Percentiles rank a stretch among this genome's conserved stretches.
phyloP scores from a whole-genome alignment of 192 early-diverging fungal species.

The Linnemannia hyalina region DNA sequence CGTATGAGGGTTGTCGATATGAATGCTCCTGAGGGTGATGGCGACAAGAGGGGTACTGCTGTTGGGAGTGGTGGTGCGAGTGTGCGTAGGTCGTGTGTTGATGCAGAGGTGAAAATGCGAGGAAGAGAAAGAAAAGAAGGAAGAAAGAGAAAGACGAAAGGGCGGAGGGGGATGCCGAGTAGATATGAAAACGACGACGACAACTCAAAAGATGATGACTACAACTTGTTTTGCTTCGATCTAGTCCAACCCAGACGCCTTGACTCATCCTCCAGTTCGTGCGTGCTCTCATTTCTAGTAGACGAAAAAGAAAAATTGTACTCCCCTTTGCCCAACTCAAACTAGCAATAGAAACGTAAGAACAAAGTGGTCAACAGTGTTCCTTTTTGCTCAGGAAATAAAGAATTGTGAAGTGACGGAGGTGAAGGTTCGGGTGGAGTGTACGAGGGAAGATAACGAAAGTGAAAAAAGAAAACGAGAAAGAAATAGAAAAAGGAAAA shows the following conservation, averaged over 20 bases:
- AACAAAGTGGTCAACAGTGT: neutral
- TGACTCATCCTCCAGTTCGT: neutral
- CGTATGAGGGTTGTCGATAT: neutral
- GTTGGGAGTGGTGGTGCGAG: neutral
- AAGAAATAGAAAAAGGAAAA: neutral
- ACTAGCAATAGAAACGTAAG: neutral
- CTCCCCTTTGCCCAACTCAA: neutral
- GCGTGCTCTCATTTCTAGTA: neutral
- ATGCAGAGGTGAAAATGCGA: neutral
- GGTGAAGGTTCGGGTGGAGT: too few species aligned
- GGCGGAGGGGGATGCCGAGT: neutral
- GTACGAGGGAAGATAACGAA: neutral
- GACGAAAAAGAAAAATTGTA: neutral
- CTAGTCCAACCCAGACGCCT: neutral
- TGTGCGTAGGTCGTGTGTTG: neutral
- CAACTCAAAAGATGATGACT: constrained; percentile 3
- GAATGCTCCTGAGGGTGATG: neutral
- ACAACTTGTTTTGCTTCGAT: neutral
- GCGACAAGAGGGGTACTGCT: neutral
- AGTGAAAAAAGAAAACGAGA: too few species aligned
- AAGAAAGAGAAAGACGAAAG: neutral
- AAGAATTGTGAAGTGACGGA: neutral
- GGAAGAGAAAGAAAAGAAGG: neutral
- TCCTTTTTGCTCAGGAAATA: neutral
- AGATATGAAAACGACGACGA: neutral